Percentiles rank a stretch among this genome's conserved stretches.
These are phyloP conservation scores for Colletotrichum sansevieriae DNA, from an alignment of 2,329 filamentous ascomycete genomes.

Conservation along the genomic window DNA sequence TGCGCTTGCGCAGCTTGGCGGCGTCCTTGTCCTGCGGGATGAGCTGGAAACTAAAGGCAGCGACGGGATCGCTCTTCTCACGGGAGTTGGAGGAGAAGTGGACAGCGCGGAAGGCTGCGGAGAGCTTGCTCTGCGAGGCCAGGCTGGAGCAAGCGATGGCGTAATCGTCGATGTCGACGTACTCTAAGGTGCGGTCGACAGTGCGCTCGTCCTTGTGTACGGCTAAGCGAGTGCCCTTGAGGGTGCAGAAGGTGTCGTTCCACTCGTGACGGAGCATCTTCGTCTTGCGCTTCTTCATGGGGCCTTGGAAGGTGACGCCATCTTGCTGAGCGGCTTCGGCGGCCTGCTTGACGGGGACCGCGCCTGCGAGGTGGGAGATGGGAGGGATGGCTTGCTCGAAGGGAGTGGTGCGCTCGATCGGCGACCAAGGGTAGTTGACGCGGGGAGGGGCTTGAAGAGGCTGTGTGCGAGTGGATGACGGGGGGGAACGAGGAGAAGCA, in stretches of 20 bases:
- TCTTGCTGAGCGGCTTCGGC: constrained; percentile 52
- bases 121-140: constrained; percentile 83
- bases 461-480: constrained; percentile 45
- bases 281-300: constrained; percentile 95
- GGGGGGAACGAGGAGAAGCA: constrained; percentile 52
- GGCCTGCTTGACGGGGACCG: constrained; percentile 44
- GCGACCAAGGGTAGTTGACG: constrained; percentile 68
- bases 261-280: constrained; percentile 92
- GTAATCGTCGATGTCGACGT: constrained; percentile 90
- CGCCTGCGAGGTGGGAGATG: constrained; percentile 37
- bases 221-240: constrained; percentile 79
- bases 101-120: constrained; percentile 87
- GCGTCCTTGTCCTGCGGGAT: constrained; percentile 75
- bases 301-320: constrained; percentile 80
- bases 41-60: constrained; percentile 87
- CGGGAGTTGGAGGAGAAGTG: constrained; percentile 67
- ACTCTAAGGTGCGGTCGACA: constrained; percentile 74
- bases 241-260: constrained; percentile 91
- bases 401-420: constrained; percentile 56
- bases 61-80: constrained; percentile 69
- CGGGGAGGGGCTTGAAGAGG: constrained; percentile 66
- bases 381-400: constrained; percentile 62
- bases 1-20: constrained; percentile 64
- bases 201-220: constrained; percentile 76
- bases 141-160: constrained; percentile 86